Evolutionary conservation across 306 rosid species (phyloP), one percentile per base, ranked within the genome.

Genomic region (Vigna nakashimae): DNA sequence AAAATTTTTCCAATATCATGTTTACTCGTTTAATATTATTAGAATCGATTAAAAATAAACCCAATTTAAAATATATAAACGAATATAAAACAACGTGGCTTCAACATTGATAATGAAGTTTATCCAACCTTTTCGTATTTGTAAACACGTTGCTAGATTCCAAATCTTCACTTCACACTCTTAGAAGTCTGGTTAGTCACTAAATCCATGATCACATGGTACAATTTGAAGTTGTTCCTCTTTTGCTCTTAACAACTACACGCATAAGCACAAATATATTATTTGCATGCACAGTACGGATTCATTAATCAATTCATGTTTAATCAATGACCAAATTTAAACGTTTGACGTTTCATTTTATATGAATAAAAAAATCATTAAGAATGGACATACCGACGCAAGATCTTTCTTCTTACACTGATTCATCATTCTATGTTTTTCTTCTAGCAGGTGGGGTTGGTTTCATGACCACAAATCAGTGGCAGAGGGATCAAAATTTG

Each of bases 381-480:
- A 38, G 52, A 45, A 42, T 72, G 32, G 74, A 14, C 11, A 75
- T 69, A 51, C 13, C 24, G 52, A 69, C 70, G 10, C 30, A 69
- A 36, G 42, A 17, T 24, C 12, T 65, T 82, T 55, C 79, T 77
- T 71, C 82, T 26, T n/a, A 48, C 6, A 45, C 26, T 66, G 24
- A 38, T 36, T 73, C 66, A 82, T 76, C 82, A 45, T 45, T 68
- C 65, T n/a, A 2, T 69, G 3, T 30, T 71, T 71, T 82, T 77
- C 76, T 49, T 58, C 60, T 9, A 49, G 76, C 68, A 66, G 83
- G 80, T 83, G 55, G 80, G 71, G 51, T 78, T 78, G 73, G 83
- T 78, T 83, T 78, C 69, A 28, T 46, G 8, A 8, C 28, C 60
- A 62, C 53, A 48, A 65, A 65, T 46, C 59, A 71, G 69, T 71